These are phyloP conservation scores for Cladophialophora immunda DNA, from an alignment of 2,329 filamentous ascomycete genomes.

Conservation along the genomic window DNA sequence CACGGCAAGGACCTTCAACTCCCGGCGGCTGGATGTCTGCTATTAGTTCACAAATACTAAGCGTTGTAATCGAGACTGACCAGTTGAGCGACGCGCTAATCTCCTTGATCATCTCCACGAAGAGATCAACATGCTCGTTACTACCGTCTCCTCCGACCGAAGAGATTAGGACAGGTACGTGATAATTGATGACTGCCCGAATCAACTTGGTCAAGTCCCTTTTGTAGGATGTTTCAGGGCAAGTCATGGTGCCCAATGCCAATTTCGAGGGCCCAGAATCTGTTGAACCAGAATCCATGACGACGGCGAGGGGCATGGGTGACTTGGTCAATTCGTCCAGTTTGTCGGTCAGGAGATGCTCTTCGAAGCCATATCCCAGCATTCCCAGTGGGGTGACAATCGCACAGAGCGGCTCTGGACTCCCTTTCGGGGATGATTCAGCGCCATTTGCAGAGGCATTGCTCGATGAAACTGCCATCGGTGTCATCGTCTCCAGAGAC, in stretches of 20 bases:
- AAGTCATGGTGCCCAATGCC: constrained; percentile 39
- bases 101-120: constrained; percentile 51
- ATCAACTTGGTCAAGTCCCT: constrained; percentile 23
- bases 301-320: constrained; percentile 14
- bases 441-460: constrained; percentile 3
- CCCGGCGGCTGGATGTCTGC: neutral
- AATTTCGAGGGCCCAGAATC: constrained; percentile 15
- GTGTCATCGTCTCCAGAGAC: neutral
- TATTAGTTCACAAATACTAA: neutral
- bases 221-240: constrained; percentile 12
- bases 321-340: neutral
- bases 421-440: neutral
- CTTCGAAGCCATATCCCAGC: constrained; percentile 28
- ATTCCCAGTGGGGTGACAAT: constrained; percentile 25
- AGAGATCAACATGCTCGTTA: constrained; percentile 52
- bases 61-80: neutral
- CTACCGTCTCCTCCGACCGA: constrained; percentile 59
- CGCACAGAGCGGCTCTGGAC: neutral
- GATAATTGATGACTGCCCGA: constrained; percentile 48
- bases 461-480: neutral
- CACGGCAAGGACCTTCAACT: constrained; percentile 46
- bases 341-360: constrained; percentile 1
- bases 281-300: constrained; percentile 10
- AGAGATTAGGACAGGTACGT: constrained; percentile 48
- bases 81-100: constrained; percentile 37